Percentiles rank a stretch among this genome's conserved stretches.
phyloP scores from a whole-genome alignment of 352 stramenopile species.

The Thraustochytrium striatum region DNA sequence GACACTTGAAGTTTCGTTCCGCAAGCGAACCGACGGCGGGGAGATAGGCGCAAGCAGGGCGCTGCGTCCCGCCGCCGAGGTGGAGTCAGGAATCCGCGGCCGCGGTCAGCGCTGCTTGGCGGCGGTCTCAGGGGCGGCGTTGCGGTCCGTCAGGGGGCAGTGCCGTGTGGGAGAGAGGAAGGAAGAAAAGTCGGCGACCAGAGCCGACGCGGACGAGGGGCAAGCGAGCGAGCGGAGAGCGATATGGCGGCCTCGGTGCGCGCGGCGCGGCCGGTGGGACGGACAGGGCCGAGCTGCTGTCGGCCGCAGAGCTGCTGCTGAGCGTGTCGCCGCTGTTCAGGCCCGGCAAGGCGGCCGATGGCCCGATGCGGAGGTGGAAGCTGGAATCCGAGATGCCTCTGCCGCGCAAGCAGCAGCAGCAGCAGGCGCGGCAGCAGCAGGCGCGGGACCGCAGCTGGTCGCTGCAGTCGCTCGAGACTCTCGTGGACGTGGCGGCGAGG shows the following conservation, averaged over 20 bases:
- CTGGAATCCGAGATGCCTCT: too few relatives aligned
- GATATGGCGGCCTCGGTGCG: background rate
- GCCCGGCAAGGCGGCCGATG: too few relatives aligned
- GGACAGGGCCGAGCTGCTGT: conserved; percentile 5
- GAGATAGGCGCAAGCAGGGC: too few relatives aligned
- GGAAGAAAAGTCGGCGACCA: background rate
- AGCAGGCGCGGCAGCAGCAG: background rate
- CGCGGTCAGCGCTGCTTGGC: too few relatives aligned
- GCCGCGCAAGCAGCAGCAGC: conserved; percentile 32
- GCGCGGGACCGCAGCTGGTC: conserved; percentile 33
- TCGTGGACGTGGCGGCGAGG: conserved; percentile 27
- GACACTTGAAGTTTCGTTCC: background rate
- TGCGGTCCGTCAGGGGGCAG: background rate
- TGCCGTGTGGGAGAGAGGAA: background rate
- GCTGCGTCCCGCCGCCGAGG: too few relatives aligned
- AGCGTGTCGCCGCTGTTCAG: conserved; percentile 33
- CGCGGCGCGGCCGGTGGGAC: too few relatives aligned
- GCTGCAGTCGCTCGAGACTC: conserved; percentile 31
- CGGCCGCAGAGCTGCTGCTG: conserved; percentile 28
- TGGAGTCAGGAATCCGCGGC: too few relatives aligned
- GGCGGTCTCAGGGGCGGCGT: too few relatives aligned
- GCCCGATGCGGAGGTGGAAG: too few relatives aligned
- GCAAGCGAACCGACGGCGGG: background rate
- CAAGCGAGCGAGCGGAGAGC: background rate
- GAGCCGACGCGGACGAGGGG: background rate